Conservation (phyloP, 768 basidiomycete species). For the Roridomyces roridus region DNA sequence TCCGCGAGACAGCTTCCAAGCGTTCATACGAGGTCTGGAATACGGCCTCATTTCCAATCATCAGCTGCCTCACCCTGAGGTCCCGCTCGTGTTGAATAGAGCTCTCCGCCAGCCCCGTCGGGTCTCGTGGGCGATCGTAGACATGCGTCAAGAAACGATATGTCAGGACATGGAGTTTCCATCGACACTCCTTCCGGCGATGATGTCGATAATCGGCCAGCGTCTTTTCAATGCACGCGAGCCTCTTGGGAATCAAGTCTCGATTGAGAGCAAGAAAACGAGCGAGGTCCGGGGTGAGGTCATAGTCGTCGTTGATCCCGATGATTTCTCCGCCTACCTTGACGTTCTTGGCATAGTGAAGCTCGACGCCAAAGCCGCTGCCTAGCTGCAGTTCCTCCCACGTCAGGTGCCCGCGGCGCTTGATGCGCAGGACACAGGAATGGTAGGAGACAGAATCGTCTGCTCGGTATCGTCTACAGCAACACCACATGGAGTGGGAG, state of each 20-base stretch:
- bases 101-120: constrained; percentile 49
- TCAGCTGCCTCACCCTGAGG: constrained; percentile 57
- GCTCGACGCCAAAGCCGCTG: constrained; percentile 69
- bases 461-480: constrained; percentile 55
- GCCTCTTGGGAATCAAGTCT: constrained; percentile 48
- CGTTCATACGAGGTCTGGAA: constrained; percentile 62
- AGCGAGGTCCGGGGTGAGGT: constrained; percentile 66
- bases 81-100: constrained; percentile 58
- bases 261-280: constrained; percentile 67
- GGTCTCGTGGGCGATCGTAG: constrained; percentile 60
- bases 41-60: constrained; percentile 49
- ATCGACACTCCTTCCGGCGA: constrained; percentile 51
- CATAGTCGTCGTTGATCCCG: constrained; percentile 70
- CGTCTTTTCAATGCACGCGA: constrained; percentile 50
- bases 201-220: constrained; percentile 59
- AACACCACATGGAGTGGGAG: constrained; percentile 48
- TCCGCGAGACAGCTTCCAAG: constrained; percentile 52
- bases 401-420: constrained; percentile 54
- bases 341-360: constrained; percentile 62
- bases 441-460: constrained; percentile 52
- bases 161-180: constrained; percentile 60
- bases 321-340: constrained; percentile 55
- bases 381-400: constrained; percentile 64
- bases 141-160: constrained; percentile 69
- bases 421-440: constrained; percentile 55